Evolutionary conservation across 2,329 filamentous ascomycete genomes (phyloP).

Genomic region (Pestalotiopsis sp.): DNA sequence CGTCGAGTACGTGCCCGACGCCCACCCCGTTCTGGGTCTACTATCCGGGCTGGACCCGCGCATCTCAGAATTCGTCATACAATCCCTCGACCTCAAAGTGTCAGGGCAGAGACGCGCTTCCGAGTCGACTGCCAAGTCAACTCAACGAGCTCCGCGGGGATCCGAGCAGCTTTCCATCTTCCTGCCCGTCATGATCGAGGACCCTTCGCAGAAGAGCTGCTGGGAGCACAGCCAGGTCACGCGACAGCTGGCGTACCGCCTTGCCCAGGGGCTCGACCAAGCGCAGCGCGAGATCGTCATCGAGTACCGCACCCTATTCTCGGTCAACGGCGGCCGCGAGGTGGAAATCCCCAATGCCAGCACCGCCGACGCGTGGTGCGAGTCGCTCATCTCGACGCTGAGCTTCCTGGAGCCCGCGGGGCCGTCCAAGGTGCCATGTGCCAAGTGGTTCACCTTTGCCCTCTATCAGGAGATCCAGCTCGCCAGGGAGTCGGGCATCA

Average conservation of each 20-base stretch:
- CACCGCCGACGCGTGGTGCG: constrained; percentile 23
- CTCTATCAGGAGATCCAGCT: constrained; percentile 37
- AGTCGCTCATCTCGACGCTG: constrained; percentile 25
- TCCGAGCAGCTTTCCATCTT: constrained; percentile 35
- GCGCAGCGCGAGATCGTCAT: constrained; percentile 24
- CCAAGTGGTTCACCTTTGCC: constrained; percentile 37
- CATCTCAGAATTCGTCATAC: constrained; percentile 42
- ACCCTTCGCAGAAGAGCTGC: constrained; percentile 35
- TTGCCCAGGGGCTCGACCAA: constrained; percentile 26
- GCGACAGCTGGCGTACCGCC: constrained; percentile 38
- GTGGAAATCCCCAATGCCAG: constrained; percentile 26
- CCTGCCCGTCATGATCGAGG: constrained; percentile 42
- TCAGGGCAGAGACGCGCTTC: constrained; percentile 25
- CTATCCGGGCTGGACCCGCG: constrained; percentile 30
- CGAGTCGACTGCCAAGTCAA: constrained; percentile 15
- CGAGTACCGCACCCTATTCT: constrained; percentile 39
- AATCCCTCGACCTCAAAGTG: constrained; percentile 31
- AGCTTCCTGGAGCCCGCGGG: constrained; percentile 17
- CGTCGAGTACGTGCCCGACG: constrained; percentile 24
- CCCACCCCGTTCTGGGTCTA: constrained; percentile 24
- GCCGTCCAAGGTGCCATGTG: constrained; percentile 13
- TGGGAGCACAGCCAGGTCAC: constrained; percentile 39
- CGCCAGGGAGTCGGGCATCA: constrained; percentile 31
- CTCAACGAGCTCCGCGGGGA: constrained; percentile 19
- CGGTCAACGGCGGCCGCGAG: constrained; percentile 30